Percentiles rank a stretch among this genome's conserved stretches.
Conservation (phyloP, 2,329 filamentous ascomycete genomes). For the Tolypocladium ophioglossoides region DNA sequence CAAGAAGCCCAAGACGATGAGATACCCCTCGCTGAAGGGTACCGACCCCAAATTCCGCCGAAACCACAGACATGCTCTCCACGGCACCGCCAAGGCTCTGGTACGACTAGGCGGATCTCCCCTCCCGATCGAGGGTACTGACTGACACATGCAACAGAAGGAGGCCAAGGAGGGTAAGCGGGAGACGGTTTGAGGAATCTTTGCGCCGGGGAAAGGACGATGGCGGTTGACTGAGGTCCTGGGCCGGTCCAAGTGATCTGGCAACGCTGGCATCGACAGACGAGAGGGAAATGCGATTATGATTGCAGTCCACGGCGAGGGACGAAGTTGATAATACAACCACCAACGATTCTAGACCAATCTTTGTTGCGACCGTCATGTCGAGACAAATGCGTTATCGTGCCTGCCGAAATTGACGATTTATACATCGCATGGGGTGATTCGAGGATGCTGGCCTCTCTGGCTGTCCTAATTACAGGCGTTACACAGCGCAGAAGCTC, state of each 20-base stretch:
- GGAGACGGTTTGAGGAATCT: conserved; percentile 58
- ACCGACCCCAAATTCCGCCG: conserved; percentile 99
- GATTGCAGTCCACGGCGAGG: neutral
- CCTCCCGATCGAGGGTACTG: conserved; percentile 11
- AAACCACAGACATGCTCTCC: conserved; percentile 99
- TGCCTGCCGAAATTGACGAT: neutral
- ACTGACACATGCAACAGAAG: conserved; percentile 55
- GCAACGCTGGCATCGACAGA: neutral
- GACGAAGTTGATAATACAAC: neutral
- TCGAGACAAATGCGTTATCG: neutral
- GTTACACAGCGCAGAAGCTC: neutral
- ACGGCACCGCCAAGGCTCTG: conserved; percentile 96
- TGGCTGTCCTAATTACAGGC: neutral
- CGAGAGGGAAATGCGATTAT: neutral
- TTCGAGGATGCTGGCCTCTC: too few species aligned
- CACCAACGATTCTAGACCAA: neutral
- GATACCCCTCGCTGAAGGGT: conserved; percentile 97
- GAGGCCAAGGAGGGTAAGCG: conserved; percentile 95
- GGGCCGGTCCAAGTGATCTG: neutral
- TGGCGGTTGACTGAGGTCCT: neutral
- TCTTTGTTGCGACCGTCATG: neutral
- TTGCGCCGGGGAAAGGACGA: neutral
- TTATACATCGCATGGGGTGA: neutral
- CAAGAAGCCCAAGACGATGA: conserved; percentile 99
- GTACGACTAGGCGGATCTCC: conserved; percentile 41